phyloP scores from a whole-genome alignment of 306 rosid species.

The Canavalia ensiformis region DNA sequence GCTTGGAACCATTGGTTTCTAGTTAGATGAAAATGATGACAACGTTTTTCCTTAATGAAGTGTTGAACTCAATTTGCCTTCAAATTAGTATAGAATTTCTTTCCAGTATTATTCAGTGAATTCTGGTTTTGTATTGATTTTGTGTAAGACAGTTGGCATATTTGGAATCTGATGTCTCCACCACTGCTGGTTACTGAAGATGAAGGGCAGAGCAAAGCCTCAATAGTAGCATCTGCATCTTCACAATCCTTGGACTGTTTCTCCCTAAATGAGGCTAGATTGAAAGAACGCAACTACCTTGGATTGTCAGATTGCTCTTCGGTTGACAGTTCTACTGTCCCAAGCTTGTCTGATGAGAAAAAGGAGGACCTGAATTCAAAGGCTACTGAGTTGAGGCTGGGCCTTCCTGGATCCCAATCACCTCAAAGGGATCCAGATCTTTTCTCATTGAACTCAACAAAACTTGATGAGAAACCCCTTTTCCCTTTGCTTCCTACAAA shows the following conservation, averaged over 20 bases:
- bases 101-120: neutral
- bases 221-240: conserved; percentile 61
- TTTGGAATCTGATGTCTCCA: conserved; percentile 70
- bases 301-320: conserved; percentile 89
- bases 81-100: neutral
- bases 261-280: conserved; percentile 60
- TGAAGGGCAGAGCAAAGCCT: conserved; percentile 62
- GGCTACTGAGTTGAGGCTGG: conserved; percentile 90
- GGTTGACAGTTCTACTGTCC: conserved; percentile 75
- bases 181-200: conserved; percentile 73
- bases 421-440: conserved; percentile 68
- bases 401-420: conserved; percentile 92
- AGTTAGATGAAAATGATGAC: neutral
- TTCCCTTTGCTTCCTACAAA: conserved; percentile 82
- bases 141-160: conserved; percentile 41
- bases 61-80: neutral
- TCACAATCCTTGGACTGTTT: conserved; percentile 62
- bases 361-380: conserved; percentile 68
- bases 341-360: conserved; percentile 63
- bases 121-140: conserved; percentile 27
- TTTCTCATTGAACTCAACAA: conserved; percentile 55
- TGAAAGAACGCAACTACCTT: conserved; percentile 84
- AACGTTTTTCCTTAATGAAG: neutral
- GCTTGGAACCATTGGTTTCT: neutral
- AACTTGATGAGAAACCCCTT: conserved; percentile 77